These are phyloP conservation scores for Candida rishiriensis DNA, from an alignment of 805 yeast genomes.

Conservation along the genomic window DNA sequence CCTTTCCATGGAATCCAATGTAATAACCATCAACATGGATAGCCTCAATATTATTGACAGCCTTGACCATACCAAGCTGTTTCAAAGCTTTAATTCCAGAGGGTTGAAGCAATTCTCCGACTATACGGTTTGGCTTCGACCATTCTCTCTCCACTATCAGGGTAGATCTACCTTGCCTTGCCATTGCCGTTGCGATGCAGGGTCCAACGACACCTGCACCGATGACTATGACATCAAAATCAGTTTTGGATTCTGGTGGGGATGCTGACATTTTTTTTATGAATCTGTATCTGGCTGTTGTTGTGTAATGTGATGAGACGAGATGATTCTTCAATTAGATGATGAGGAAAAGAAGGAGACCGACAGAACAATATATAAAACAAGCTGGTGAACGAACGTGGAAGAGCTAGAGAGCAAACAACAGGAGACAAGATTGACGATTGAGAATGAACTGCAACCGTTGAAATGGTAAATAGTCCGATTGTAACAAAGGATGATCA, in stretches of 20 bases:
- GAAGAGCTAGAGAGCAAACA: too few species aligned
- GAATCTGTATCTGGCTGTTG: too few species aligned
- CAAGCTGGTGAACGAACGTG: too few species aligned
- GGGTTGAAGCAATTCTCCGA: conserved; percentile 96
- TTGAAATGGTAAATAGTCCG: too few species aligned
- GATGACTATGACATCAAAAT: conserved; percentile 79
- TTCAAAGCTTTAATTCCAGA: conserved; percentile 85
- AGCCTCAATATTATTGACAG: conserved; percentile 74
- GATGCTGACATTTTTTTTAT: background rate
- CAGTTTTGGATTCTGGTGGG: background rate
- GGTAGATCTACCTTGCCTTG: conserved; percentile 84
- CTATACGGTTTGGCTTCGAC: conserved; percentile 90
- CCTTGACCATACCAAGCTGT: conserved; percentile 77
- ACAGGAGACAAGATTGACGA: too few species aligned
- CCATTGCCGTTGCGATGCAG: conserved; percentile 82
- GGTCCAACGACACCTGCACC: conserved; percentile 99
- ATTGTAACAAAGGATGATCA: too few species aligned
- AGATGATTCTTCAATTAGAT: too few species aligned
- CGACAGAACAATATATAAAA: too few species aligned
- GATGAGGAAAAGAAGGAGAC: too few species aligned
- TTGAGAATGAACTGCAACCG: too few species aligned
- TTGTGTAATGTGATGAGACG: too few species aligned
- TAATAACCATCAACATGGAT: conserved; percentile 76
- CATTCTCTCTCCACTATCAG: conserved; percentile 82
- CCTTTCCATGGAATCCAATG: conserved; percentile 58